These are phyloP conservation scores for Cyclaneusma minus DNA, from an alignment of 2,329 filamentous ascomycete genomes.

Conservation along the genomic window DNA sequence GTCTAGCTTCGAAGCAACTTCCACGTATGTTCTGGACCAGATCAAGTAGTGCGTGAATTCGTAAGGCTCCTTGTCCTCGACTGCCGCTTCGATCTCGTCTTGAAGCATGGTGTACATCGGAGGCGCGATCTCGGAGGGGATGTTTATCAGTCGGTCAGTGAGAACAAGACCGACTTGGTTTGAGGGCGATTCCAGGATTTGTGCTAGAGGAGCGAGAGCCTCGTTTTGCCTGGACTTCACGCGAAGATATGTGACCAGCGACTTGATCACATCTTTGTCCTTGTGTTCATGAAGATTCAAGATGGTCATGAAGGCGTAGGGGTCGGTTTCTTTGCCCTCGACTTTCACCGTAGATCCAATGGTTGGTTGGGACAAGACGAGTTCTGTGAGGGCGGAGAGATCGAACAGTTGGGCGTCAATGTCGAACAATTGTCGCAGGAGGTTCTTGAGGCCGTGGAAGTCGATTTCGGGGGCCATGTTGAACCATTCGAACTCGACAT, in stretches of 20 bases:
- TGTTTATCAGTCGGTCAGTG: conserved; percentile 91
- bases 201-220: conserved; percentile 37
- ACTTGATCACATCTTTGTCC: conserved; percentile 55
- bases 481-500: conserved; percentile 98
- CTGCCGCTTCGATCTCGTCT: conserved; percentile 77
- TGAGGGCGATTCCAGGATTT: conserved; percentile 38
- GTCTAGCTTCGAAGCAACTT: conserved; percentile 70
- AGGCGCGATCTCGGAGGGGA: conserved; percentile 82
- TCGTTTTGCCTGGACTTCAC: conserved; percentile 33
- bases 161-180: conserved; percentile 68
- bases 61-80: conserved; percentile 85
- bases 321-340: conserved; percentile 84
- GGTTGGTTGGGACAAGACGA: conserved; percentile 73
- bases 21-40: conserved; percentile 80
- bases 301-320: conserved; percentile 83
- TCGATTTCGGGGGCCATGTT: conserved; percentile 81
- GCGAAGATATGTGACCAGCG: conserved; percentile 56
- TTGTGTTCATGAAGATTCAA: conserved; percentile 70
- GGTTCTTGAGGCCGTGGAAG: conserved; percentile 85
- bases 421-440: conserved; percentile 85
- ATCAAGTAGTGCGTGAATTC: conserved; percentile 87
- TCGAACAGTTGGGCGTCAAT: conserved; percentile 75
- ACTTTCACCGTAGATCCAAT: conserved; percentile 94
- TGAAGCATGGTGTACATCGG: conserved; percentile 90
- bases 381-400: conserved; percentile 69